These are phyloP conservation scores for Mycena sp. DNA, from an alignment of 1,284 basidiomycete genomes.

Conservation along the genomic window DNA sequence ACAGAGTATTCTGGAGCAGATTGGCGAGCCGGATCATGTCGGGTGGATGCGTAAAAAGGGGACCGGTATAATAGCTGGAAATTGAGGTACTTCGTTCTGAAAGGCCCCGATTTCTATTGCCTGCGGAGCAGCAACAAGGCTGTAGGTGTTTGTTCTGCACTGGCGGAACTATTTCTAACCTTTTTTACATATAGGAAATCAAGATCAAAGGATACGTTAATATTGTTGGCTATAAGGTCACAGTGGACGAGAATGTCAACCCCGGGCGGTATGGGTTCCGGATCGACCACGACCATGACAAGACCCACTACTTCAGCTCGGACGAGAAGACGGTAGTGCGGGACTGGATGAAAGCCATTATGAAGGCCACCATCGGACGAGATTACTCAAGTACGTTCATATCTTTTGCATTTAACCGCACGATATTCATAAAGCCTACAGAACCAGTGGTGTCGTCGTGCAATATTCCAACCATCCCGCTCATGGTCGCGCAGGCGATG, in stretches of 20 bases:
- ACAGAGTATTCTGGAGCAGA: slow-evolving; percentile 84
- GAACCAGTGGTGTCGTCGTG: slow-evolving; percentile 96
- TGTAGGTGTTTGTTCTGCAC: slow-evolving; percentile 55
- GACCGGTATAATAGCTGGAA: slow-evolving; percentile 97
- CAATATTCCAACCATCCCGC: slow-evolving; percentile 96
- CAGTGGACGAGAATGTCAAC: slow-evolving; percentile 92
- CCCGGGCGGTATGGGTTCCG: slow-evolving; percentile 96
- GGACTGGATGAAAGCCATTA: slow-evolving; percentile 99
- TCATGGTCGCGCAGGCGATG: slow-evolving; percentile 96
- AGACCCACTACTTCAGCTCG: slow-evolving; percentile 91
- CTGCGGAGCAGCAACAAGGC: slow-evolving; percentile 74
- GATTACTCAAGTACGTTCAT: slow-evolving; percentile 83
- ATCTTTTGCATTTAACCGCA: neutral
- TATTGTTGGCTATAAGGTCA: slow-evolving; percentile 93
- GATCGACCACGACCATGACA: slow-evolving; percentile 90
- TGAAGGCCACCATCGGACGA: slow-evolving; percentile 97
- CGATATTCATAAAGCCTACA: slow-evolving; percentile 41
- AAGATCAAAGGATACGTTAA: slow-evolving; percentile 97
- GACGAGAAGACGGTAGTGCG: slow-evolving; percentile 87
- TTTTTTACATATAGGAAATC: slow-evolving; percentile 71
- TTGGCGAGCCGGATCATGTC: slow-evolving; percentile 86
- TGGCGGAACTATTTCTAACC: neutral
- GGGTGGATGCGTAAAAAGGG: slow-evolving; percentile 98
- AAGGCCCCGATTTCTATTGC: slow-evolving; percentile 91
- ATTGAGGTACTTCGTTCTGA: slow-evolving; percentile 92